These are phyloP conservation scores for Cucurbita maxima DNA, from an alignment of 306 rosid genomes.

Conservation along the genomic window DNA sequence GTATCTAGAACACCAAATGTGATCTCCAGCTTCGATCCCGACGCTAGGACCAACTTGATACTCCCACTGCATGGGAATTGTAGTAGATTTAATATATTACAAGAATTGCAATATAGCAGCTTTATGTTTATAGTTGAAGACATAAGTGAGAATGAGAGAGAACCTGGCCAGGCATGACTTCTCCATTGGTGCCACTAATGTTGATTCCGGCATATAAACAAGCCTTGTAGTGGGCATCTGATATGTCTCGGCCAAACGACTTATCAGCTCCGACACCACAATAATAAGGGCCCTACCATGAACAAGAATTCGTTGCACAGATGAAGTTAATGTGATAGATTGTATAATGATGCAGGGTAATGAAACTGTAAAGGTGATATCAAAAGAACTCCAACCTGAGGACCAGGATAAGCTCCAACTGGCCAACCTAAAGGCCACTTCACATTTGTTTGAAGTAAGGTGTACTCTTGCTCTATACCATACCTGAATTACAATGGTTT, in stretches of 20 bases:
- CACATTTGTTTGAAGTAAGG: conserved; percentile 78
- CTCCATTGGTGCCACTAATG: conserved; percentile 95
- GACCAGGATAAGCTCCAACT: conserved; percentile 95
- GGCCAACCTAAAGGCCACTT: conserved; percentile 99
- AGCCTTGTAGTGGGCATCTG: conserved; percentile 99
- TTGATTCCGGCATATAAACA: conserved; percentile 93
- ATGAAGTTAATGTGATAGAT: background rate
- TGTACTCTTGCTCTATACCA: conserved; percentile 99
- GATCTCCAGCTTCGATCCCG: conserved; percentile 92
- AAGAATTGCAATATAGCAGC: conserved; percentile 9
- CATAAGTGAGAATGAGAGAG: conserved; percentile 12
- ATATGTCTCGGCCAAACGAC: conserved; percentile 96
- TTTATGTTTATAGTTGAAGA: conserved; percentile 6
- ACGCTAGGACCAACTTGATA: conserved; percentile 99
- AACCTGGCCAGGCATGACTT: conserved; percentile 99
- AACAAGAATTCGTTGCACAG: background rate
- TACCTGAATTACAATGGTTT: conserved; percentile 31
- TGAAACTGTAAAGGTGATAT: background rate
- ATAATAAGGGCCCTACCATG: conserved; percentile 83
- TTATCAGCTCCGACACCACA: conserved; percentile 92
- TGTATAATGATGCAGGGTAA: background rate
- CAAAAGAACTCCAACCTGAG: conserved; percentile 50
- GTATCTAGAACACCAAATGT: conserved; percentile 85
- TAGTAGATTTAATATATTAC: background rate
- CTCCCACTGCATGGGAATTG: conserved; percentile 64